Conservation (phyloP, 2,329 filamentous ascomycete species). For the Hymenoscyphus fructigenus region DNA sequence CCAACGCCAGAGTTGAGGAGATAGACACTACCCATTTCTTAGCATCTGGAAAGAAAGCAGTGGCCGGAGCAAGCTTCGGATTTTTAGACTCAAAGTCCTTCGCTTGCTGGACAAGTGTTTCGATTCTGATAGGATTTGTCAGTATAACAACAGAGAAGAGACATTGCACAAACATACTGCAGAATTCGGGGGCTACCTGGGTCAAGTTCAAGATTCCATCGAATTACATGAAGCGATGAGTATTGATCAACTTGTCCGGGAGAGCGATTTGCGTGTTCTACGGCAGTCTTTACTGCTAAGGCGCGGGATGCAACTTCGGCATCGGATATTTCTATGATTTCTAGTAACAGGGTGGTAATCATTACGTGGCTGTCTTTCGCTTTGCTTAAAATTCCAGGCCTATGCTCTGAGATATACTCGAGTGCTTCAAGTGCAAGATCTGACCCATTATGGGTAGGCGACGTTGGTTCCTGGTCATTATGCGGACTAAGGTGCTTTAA, state of each 20-base stretch:
- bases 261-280: conserved; percentile 40
- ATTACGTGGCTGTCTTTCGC: conserved; percentile 49
- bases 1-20: conserved; percentile 49
- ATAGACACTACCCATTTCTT: conserved; percentile 67
- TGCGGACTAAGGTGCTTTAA: conserved; percentile 29
- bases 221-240: conserved; percentile 52
- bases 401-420: conserved; percentile 48
- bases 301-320: conserved; percentile 31
- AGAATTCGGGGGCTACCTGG: conserved; percentile 49
- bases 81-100: conserved; percentile 41
- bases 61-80: conserved; percentile 33
- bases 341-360: conserved; percentile 53
- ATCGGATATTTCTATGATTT: conserved; percentile 52
- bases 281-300: conserved; percentile 42
- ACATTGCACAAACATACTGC: conserved; percentile 41
- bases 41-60: conserved; percentile 60
- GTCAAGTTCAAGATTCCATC: conserved; percentile 50
- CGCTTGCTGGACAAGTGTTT: conserved; percentile 54
- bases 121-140: conserved; percentile 41
- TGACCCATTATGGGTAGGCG: neutral
- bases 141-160: neutral
- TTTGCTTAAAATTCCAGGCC: conserved; percentile 45
- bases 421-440: conserved; percentile 45
- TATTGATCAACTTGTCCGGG: conserved; percentile 29
- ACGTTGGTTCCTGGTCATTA: conserved; percentile 15